A percentile compares a stretch with the other conserved stretches of the same genome.
Conservation (phyloP, 805 yeast genomes). For the Starmerella vitae region DNA sequence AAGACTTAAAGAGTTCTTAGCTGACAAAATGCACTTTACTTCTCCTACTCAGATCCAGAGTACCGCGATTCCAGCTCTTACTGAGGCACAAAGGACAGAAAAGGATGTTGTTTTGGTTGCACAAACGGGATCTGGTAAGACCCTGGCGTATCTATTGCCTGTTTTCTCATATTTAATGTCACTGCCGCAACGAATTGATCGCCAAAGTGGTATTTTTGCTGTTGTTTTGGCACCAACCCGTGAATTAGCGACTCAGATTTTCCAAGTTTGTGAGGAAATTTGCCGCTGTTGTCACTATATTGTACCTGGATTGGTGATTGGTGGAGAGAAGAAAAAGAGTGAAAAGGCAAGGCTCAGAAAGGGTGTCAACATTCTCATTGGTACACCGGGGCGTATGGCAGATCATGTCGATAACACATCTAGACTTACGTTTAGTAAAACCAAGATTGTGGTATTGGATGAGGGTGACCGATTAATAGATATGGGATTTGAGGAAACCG, state of each 20-base stretch:
- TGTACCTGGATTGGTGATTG: slow-evolving; percentile 92
- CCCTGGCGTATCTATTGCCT: slow-evolving; percentile 76
- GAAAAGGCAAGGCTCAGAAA: slow-evolving; percentile 92
- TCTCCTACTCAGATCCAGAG: slow-evolving; percentile 81
- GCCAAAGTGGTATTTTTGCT: slow-evolving; percentile 66
- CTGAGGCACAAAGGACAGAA: slow-evolving; percentile 26
- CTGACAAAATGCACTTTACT: slow-evolving; percentile 15
- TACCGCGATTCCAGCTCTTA: slow-evolving; percentile 53
- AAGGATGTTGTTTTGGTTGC: slow-evolving; percentile 82
- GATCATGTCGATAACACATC: slow-evolving; percentile 89
- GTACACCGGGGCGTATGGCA: slow-evolving; percentile 91
- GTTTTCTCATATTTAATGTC: slow-evolving; percentile 59
- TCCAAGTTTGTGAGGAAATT: slow-evolving; percentile 60
- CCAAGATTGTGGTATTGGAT: slow-evolving; percentile 81
- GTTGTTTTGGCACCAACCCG: slow-evolving; percentile 85
- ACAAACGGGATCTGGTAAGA: slow-evolving; percentile 97
- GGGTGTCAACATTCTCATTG: slow-evolving; percentile 91
- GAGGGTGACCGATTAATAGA: slow-evolving; percentile 97
- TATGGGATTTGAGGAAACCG: slow-evolving; percentile 89
- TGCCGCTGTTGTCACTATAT: slow-evolving; percentile 68
- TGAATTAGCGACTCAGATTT: slow-evolving; percentile 84
- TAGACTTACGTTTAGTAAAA: slow-evolving; percentile 53
- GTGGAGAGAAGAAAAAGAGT: slow-evolving; percentile 95
- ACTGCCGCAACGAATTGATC: slow-evolving; percentile 25
- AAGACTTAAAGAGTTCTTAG: slow-evolving; percentile 5